Evolutionary conservation across 345 rosid species (phyloP).

Genomic region (Dimocarpus longan): DNA sequence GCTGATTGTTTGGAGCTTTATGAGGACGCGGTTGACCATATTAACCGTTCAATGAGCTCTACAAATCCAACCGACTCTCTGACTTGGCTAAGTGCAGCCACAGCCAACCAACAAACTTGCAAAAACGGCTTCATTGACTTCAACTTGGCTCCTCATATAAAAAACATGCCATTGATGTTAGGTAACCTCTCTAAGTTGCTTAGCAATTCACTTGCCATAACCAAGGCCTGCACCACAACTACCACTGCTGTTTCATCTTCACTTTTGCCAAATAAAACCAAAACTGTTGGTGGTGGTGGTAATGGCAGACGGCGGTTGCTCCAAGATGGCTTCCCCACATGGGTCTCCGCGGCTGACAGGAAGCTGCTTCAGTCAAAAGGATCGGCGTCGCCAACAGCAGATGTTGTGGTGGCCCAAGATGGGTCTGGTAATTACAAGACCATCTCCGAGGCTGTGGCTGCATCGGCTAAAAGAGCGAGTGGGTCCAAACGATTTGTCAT

Average conservation of each 20-base stretch:
- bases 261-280: no score
- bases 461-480: constrained; percentile 32
- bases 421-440: constrained; percentile 74
- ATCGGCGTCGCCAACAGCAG: constrained; percentile 35
- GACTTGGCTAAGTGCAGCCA: constrained; percentile 78
- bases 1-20: constrained; percentile 69
- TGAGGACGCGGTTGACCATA: constrained; percentile 49
- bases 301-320: constrained; percentile 51
- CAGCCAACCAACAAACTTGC: constrained; percentile 75
- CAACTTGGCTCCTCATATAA: constrained; percentile 39
- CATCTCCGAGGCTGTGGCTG: constrained; percentile 66
- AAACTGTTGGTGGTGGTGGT: neutral
- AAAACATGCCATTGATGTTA: constrained; percentile 41
- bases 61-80: constrained; percentile 48
- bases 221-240: constrained; percentile 34
- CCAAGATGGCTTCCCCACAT: constrained; percentile 53
- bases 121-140: constrained; percentile 68
- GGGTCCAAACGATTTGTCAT: constrained; percentile 56
- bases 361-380: constrained; percentile 48
- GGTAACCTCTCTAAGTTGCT: constrained; percentile 62
- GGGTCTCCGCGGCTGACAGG: constrained; percentile 64
- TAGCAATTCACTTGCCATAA: constrained; percentile 72
- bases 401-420: constrained; percentile 82
- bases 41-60: constrained; percentile 54
- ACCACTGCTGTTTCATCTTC: constrained; percentile 10